Conservation (phyloP, 2,329 filamentous ascomycete genomes). For the Sporothrix brasiliensis region DNA sequence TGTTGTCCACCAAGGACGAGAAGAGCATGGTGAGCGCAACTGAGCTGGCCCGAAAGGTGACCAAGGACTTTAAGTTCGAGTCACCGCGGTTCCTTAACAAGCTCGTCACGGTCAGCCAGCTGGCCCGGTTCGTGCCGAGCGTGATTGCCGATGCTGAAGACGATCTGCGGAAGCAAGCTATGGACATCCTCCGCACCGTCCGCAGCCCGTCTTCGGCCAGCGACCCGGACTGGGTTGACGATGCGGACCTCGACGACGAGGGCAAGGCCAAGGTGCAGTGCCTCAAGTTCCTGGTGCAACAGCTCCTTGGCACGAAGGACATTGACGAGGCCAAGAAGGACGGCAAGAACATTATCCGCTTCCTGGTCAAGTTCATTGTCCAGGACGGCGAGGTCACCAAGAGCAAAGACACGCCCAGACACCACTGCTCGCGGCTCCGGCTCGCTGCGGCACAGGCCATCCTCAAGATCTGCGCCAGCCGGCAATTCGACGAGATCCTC, state of each 20-base stretch:
- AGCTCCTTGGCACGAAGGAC: conserved; percentile 66
- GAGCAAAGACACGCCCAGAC: conserved; percentile 69
- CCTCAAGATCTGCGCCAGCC: conserved; percentile 80
- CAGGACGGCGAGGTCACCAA: conserved; percentile 59
- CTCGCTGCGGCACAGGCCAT: conserved; percentile 78
- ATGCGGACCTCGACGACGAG: conserved; percentile 74
- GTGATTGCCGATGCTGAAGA: conserved; percentile 74
- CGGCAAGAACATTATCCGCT: conserved; percentile 62
- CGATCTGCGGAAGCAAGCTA: conserved; percentile 76
- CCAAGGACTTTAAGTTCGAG: conserved; percentile 73
- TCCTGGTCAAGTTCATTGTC: conserved; percentile 75
- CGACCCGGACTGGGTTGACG: conserved; percentile 60
- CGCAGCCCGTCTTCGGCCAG: conserved; percentile 51
- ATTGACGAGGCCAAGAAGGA: conserved; percentile 58
- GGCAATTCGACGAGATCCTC: conserved; percentile 75
- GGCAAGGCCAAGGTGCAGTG: conserved; percentile 81
- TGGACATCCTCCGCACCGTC: conserved; percentile 72
- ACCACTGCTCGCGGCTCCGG: conserved; percentile 79
- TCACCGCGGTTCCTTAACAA: conserved; percentile 74
- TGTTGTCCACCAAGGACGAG: conserved; percentile 73
- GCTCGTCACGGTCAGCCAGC: conserved; percentile 70
- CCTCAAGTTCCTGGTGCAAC: conserved; percentile 83
- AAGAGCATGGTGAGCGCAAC: conserved; percentile 81
- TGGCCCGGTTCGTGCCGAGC: conserved; percentile 73
- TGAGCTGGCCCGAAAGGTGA: conserved; percentile 75